Evolutionary conservation across 192 early-diverging fungal species (phyloP), one percentile per base, ranked within the genome.

Genomic region (Pecoramyces ruminantium): DNA sequence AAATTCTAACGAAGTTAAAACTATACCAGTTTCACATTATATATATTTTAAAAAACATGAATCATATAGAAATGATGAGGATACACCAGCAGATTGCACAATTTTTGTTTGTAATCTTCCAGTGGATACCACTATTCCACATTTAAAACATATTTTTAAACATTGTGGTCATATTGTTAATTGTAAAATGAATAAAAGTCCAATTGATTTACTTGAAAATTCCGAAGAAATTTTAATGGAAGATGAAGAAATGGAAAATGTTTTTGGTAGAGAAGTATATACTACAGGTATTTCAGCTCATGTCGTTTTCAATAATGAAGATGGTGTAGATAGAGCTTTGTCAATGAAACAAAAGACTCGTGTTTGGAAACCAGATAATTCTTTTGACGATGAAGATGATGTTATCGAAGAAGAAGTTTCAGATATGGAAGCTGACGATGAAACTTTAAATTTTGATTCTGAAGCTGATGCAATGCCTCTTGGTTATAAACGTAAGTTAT

Each of bases 31-130:
- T 12, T 78, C 83, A 27, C 90, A 90, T 83, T 91, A 84, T 67
- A 79, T 91, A 25, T 91, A 91, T 79, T 85, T 91, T 80, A 87
- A 86, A 78, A 83, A 87, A 80, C 90, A 91, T 84, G 86, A 84
- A 28, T 83, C 81, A 51, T 84, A 81, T 38, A 82, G 81, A 77
- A 84, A 86, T n/a, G 85, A 86, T 9, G 81, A 85, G 28, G 83
- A 88, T 17, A 82, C 85, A n/a, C 90, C 92, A n/a, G 83, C 85
- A 28, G 85, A 87, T 84, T 88, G 88, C 38, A 93, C 92, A 5
- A 81, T 94, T 0, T 94, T 92, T 80, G 81, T 93, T 79, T 84
- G 89, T 78, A 93, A 93, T 83, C 81, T 93, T 82, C 93, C 93
- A 18, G 84, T 86, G 17, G 93, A 94, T 80, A 86, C 92, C 25